A percentile compares a stretch with the other conserved stretches of the same genome.
Evolutionary conservation across 2,329 filamentous ascomycete genomes (phyloP).

Genomic region (Hymenoscyphus repandus): DNA sequence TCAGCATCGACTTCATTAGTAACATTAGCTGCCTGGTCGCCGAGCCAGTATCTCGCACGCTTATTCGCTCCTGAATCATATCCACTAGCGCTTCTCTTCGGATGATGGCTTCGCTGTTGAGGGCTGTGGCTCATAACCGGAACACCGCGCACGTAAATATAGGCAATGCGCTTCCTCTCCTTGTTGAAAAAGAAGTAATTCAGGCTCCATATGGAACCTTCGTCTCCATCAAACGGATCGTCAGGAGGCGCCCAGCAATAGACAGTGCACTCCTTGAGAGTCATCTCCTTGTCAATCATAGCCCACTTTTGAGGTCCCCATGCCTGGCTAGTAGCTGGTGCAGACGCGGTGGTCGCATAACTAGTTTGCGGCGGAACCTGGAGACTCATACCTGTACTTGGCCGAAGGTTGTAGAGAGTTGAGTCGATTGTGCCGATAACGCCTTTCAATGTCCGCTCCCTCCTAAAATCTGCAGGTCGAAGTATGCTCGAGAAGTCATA

Average conservation of each 20-base stretch:
- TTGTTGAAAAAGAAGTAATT: conserved; percentile 99
- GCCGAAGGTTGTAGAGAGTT: conserved; percentile 80
- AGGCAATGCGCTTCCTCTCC: conserved; percentile 83
- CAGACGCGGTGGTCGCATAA: conserved; percentile 34
- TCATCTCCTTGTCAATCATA: conserved; percentile 91
- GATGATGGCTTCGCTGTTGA: conserved; percentile 34
- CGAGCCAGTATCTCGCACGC: conserved; percentile 84
- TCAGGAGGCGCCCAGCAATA: conserved; percentile 88
- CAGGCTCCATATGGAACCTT: conserved; percentile 88
- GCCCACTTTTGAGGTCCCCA: conserved; percentile 94
- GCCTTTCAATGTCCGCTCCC: conserved; percentile 70
- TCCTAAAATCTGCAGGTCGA: conserved; percentile 82
- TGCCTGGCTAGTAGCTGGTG: conserved; percentile 46
- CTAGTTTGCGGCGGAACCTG: conserved; percentile 34
- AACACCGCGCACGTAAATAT: conserved; percentile 87
- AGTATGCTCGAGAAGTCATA: conserved; percentile 96
- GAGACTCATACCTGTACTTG: conserved; percentile 43
- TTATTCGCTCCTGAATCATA: conserved; percentile 60
- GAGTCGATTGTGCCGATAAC: conserved; percentile 87
- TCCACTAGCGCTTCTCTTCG: conserved; percentile 25
- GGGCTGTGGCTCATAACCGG: conserved; percentile 67
- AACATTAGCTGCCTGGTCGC: conserved; percentile 49
- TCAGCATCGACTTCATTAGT: conserved; percentile 37
- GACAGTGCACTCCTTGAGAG: conserved; percentile 77
- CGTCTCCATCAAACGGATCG: conserved; percentile 86